Base-by-base conservation (phyloP, 768 basidiomycete genomes). In the Calocybe gangraenosa region DNA sequence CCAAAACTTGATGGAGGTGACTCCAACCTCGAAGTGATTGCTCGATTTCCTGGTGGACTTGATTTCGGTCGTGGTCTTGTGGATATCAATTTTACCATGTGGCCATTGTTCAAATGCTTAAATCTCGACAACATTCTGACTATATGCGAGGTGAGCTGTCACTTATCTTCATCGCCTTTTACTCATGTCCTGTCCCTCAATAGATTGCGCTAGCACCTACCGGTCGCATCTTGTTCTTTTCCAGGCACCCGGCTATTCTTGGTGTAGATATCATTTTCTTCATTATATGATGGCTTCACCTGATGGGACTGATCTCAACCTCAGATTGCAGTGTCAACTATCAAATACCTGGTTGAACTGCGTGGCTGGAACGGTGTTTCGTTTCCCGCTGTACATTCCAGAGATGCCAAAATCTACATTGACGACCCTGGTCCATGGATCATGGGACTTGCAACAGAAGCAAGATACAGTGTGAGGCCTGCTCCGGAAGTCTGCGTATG, bases 381-480 rank as follows among this genome's bases (percentile, higher is more conserved):
- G 13, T 74, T 93, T 34, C 70, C 84, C 28, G 76, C 89, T 1
- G 87, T 92, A 25, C 91, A 93, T 60, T 82, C 85, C 25, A 82
- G 94, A 36, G 95, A 96, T 52, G 84, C 91, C 20, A 90, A 87
- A 60, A 90, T 98, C 42, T 90, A 92, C 53, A 85, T 94, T 50
- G 93, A 97, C 53, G 93, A 98, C 62, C 92, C 94, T 34, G 94
- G 94, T 25, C 95, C 95, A 49, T 98, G 92, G 84, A 92, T 98
- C 56, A 79, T 97, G 63, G 94, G 90, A 28, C 73, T 95, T 31
- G 81, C 90, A 9, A 89, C 88, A 1, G 87, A 94, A 59, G 84
- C 87, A 7, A 76, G 90, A 48, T 87, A 91, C 61, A 78, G 87
- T 52, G 70, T 91, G 15, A 73, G 85, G 20, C 77, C 84, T 7